phyloP scores from a whole-genome alignment of 768 basidiomycete species.

The Russula sp. region DNA sequence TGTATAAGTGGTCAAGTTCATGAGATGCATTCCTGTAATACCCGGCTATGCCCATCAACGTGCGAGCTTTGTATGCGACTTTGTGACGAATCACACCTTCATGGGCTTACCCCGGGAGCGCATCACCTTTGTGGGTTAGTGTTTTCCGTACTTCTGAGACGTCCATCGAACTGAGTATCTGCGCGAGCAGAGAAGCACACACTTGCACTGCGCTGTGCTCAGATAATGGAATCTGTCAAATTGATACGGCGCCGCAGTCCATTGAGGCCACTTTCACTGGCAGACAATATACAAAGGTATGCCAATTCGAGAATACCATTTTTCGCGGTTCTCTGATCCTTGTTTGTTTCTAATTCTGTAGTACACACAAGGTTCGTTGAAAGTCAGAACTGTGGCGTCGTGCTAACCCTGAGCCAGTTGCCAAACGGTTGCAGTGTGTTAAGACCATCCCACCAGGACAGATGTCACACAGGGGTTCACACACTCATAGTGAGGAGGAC shows the following conservation, averaged over 20 bases:
- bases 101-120: slow-evolving; percentile 36
- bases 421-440: slow-evolving; percentile 44
- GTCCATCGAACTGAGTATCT: not conserved
- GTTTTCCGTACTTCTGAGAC: not conserved
- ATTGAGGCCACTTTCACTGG: slow-evolving; percentile 59
- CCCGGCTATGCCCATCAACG: slow-evolving; percentile 43
- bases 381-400: too few relatives aligned
- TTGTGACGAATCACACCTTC: slow-evolving; percentile 44
- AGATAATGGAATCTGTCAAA: slow-evolving; percentile 46
- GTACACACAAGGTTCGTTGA: slow-evolving; percentile 46
- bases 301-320: too few relatives aligned
- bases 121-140: slow-evolving; percentile 53
- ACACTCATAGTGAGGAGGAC: slow-evolving; percentile 40
- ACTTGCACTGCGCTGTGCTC: slow-evolving; percentile 38
- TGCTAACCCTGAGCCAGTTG: slow-evolving; percentile 28
- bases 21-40: slow-evolving; percentile 42
- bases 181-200: slow-evolving; percentile 42
- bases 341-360: slow-evolving; percentile 24
- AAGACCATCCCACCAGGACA: slow-evolving; percentile 38
- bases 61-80: slow-evolving; percentile 51
- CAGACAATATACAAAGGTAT: slow-evolving; percentile 54
- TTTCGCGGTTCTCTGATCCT: not conserved
- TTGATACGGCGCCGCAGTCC: slow-evolving; percentile 50
- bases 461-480: slow-evolving; percentile 38
- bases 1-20: slow-evolving; percentile 40